Conservation (phyloP, 768 basidiomycete species). For the Dentipellis sp. region DNA sequence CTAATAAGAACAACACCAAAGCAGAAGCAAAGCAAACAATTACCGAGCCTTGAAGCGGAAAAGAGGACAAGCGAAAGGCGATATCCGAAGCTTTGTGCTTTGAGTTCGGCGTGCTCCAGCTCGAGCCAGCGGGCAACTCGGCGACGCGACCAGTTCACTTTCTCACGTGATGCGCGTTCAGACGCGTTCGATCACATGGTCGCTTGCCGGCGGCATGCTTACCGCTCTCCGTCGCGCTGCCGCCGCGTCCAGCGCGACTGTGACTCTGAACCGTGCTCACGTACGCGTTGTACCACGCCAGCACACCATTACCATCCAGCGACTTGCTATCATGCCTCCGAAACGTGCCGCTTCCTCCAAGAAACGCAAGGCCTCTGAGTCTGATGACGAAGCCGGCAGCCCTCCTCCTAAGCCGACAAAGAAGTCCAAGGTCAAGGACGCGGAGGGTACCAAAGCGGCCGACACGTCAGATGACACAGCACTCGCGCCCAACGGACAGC, state of each 20-base stretch:
- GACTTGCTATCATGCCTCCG: conserved; percentile 1
- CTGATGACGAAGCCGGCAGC: conserved; percentile 2
- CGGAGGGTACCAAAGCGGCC: background rate
- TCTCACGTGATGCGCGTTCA: background rate
- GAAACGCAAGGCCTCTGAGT: conserved; percentile 6
- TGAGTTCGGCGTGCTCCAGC: too few relatives aligned
- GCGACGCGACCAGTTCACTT: too few relatives aligned
- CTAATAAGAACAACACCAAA: background rate
- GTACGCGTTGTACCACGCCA: background rate
- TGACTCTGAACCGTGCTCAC: too few relatives aligned
- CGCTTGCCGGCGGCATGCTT: background rate
- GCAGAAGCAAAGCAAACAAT: background rate
- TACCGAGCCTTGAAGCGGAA: background rate
- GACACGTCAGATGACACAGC: background rate
- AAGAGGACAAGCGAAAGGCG: background rate
- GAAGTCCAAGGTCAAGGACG: conserved; percentile 5
- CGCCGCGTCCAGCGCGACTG: background rate
- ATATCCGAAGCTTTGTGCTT: background rate
- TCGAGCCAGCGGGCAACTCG: too few relatives aligned
- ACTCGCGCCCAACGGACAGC: conserved; percentile 39
- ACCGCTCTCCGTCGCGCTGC: background rate
- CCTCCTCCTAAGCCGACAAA: conserved; percentile 1
- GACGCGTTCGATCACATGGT: background rate
- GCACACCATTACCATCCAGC: background rate
- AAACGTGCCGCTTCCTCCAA: conserved; percentile 6